A percentile compares a stretch with the other conserved stretches of the same genome.
phyloP scores from a whole-genome alignment of 2,329 filamentous ascomycete genomes.

The Didymella segeticola region DNA sequence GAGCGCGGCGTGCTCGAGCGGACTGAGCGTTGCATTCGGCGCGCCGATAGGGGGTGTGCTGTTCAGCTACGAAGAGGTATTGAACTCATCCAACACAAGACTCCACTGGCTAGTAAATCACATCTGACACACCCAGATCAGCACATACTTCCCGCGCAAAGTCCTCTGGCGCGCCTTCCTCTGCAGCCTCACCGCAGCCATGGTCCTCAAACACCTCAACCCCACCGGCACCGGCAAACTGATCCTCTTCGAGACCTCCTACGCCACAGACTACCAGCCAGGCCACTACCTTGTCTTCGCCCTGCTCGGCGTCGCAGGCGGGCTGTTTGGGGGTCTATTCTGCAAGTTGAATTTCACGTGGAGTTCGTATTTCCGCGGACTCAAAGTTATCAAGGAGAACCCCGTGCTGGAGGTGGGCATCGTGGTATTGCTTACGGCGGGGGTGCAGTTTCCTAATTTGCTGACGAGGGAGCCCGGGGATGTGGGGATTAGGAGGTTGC shows the following conservation, averaged over 20 bases:
- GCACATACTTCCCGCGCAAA: slow-evolving; percentile 65
- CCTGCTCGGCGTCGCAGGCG: slow-evolving; percentile 63
- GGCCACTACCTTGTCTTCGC: slow-evolving; percentile 65
- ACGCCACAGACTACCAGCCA: slow-evolving; percentile 62
- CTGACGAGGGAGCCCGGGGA: slow-evolving; percentile 63
- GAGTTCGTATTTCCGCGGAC: slow-evolving; percentile 62
- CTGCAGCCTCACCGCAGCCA: slow-evolving; percentile 63
- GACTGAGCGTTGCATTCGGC: slow-evolving; percentile 66
- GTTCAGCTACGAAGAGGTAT: slow-evolving; percentile 62
- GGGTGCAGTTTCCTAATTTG: slow-evolving; percentile 64
- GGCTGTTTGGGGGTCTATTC: slow-evolving; percentile 65
- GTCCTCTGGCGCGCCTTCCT: slow-evolving; percentile 67
- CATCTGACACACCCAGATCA: slow-evolving; percentile 47
- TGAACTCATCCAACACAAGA: neutral
- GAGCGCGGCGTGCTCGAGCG: slow-evolving; percentile 63
- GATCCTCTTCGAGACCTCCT: slow-evolving; percentile 67
- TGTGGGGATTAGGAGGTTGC: slow-evolving; percentile 62
- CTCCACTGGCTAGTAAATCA: neutral
- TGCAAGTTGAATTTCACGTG: slow-evolving; percentile 65
- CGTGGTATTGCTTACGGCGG: slow-evolving; percentile 60
- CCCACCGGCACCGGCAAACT: slow-evolving; percentile 66
- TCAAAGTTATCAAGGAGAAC: slow-evolving; percentile 60
- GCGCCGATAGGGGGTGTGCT: slow-evolving; percentile 68
- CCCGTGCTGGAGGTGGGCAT: slow-evolving; percentile 64
- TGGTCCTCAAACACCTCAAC: slow-evolving; percentile 64